Evolutionary conservation across 176 grass and related monocot genomes (phyloP), one percentile per base, ranked within the genome.

Genomic region (Sorghum bicolor): DNA sequence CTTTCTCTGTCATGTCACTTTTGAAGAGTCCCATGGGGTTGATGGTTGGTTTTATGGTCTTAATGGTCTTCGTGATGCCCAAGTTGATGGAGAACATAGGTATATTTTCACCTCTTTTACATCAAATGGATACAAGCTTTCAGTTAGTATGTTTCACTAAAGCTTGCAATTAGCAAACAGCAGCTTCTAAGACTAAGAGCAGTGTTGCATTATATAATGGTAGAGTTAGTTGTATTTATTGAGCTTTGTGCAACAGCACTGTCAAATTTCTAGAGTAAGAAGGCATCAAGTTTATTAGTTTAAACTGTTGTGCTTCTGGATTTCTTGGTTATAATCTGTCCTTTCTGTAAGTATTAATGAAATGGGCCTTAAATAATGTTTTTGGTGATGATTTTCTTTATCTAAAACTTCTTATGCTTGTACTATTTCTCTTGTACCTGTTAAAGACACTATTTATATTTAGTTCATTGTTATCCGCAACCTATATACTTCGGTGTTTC

Each of bases 11-110:
- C 58, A 79, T 96, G 93, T 92, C 93, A 61, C 64, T 99, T 70
- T 48, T 99, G 86, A 99, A 99, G 91, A 99, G 97, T 60, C 97
- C 97, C 9, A 99, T 99, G 97, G 97, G 97, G 36, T 81, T 99
- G 44, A 96, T 99, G 93, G 74, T 96, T 0, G 97, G 97, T 75
- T 96, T 96, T 81, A 96, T 94, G 91, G 79, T 99, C 68, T 65
- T 99, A 83, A 87, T 99, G 83, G 89, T 99, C 39, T 89, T 99
- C 0, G 75, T 94, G 20, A 90, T 99, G 88, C 97, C 97, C 80
- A 99, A 96, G 83, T 86, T 99, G 89, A 94, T 94, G 93, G 96
- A 96, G 38, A 91, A 82, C 77, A 93, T 99, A 74, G 94, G 94
- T 96, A 89, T 8, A 37, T 63, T 74, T 74, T 28, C 25, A 22